Conservation (phyloP, 2,329 filamentous ascomycete genomes). For the Microcera coccophila region DNA sequence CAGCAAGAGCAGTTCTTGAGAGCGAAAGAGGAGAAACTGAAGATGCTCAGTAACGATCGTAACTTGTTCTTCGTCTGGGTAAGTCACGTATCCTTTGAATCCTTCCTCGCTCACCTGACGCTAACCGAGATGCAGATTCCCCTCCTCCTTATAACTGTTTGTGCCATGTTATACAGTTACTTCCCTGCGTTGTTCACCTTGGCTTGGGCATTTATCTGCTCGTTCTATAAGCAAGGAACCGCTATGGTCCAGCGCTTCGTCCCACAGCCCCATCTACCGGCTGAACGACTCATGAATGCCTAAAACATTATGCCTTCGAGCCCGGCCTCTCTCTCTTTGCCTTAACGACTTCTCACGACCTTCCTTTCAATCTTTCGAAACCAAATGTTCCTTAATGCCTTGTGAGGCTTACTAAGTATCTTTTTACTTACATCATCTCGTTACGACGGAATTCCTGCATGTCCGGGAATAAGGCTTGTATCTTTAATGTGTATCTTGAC, state of each 20-base stretch:
- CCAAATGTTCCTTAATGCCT: too few relatives aligned
- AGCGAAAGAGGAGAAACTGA: conserved; percentile 59
- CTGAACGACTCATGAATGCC: too few relatives aligned
- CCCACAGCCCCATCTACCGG: too few relatives aligned
- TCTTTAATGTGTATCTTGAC: too few relatives aligned
- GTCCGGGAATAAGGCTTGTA: too few relatives aligned
- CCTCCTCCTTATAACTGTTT: conserved; percentile 45
- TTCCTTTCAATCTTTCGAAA: too few relatives aligned
- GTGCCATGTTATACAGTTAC: conserved; percentile 48
- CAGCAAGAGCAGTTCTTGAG: conserved; percentile 61
- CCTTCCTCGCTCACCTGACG: background rate
- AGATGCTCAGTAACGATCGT: conserved; percentile 59
- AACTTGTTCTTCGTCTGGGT: conserved; percentile 69
- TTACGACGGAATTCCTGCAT: too few relatives aligned
- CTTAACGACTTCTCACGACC: too few relatives aligned
- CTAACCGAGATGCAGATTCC: conserved; percentile 43
- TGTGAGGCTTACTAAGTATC: too few relatives aligned
- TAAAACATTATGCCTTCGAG: too few relatives aligned
- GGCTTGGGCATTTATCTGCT: conserved; percentile 32
- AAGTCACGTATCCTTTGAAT: conserved; percentile 23
- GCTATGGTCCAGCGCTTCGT: conserved; percentile 23
- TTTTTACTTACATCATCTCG: too few relatives aligned
- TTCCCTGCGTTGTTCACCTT: conserved; percentile 46
- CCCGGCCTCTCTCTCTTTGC: too few relatives aligned
- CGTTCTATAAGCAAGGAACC: conserved; percentile 30